A percentile compares a stretch with the other conserved stretches of the same genome.
Conservation (phyloP, 768 basidiomycete species). For the Mycena vulgaris region DNA sequence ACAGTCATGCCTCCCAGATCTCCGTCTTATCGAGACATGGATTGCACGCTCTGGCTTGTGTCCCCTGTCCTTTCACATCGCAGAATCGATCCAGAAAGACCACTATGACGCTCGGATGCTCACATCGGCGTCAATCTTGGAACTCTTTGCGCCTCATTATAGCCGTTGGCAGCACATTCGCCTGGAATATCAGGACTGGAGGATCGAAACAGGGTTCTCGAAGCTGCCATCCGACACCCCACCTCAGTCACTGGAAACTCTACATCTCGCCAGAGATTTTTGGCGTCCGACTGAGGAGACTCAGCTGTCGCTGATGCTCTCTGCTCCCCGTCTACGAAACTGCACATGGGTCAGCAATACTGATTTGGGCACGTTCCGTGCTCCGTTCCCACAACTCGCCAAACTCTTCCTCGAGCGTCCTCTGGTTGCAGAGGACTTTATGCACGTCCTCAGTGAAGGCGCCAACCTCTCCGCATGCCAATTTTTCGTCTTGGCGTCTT, state of each 20-base stretch:
- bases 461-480: slow-evolving; percentile 29
- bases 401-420: slow-evolving; percentile 44
- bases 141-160: slow-evolving; percentile 45
- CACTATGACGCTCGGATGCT: slow-evolving; percentile 14
- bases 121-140: slow-evolving; percentile 39
- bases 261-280: slow-evolving; percentile 43
- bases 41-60: slow-evolving; percentile 45
- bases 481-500: slow-evolving; percentile 36
- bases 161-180: slow-evolving; percentile 45
- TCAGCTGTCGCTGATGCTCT: slow-evolving; percentile 41
- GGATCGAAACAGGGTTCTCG: slow-evolving; percentile 39
- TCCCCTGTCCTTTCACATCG: slow-evolving; percentile 46
- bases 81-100: slow-evolving; percentile 31
- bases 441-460: slow-evolving; percentile 40
- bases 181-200: slow-evolving; percentile 42
- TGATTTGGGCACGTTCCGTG: slow-evolving; percentile 36
- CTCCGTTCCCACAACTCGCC: slow-evolving; percentile 48
- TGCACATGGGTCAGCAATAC: slow-evolving; percentile 43
- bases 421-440: slow-evolving; percentile 39
- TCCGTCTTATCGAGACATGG: slow-evolving; percentile 42
- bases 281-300: slow-evolving; percentile 35
- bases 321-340: slow-evolving; percentile 44
- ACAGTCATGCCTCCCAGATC: slow-evolving; percentile 26
- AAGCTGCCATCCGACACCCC: slow-evolving; percentile 31
- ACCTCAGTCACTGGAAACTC: slow-evolving; percentile 44